phyloP scores from a whole-genome alignment of 2,329 filamentous ascomycete genomes.

The Aspergillus uvarum region DNA sequence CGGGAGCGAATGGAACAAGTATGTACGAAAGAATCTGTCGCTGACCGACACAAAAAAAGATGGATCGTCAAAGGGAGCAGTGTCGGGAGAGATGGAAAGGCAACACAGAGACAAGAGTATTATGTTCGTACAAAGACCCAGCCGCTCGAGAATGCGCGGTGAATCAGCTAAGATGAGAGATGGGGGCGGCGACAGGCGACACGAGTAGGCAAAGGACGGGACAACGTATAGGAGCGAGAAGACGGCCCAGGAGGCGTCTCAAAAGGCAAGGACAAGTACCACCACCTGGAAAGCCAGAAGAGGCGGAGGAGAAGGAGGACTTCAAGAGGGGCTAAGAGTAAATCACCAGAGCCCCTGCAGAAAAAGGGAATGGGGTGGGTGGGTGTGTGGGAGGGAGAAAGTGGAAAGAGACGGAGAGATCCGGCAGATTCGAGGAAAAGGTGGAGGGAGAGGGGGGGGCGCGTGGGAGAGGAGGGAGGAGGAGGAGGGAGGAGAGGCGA shows the following conservation, averaged over 20 bases:
- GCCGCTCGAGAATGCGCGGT: conserved; percentile 21
- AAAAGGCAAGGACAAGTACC: conserved; percentile 10
- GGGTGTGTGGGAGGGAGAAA: neutral
- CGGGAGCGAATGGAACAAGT: conserved; percentile 16
- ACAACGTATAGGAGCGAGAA: conserved; percentile 21
- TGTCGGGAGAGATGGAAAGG: conserved; percentile 3
- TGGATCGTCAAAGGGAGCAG: neutral
- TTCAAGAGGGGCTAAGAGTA: conserved; percentile 9
- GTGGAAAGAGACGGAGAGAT: conserved; percentile 16
- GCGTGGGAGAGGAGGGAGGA: conserved; percentile 11
- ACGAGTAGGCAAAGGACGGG: conserved; percentile 19
- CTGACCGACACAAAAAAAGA: conserved; percentile 3
- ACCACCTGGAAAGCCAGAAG: conserved; percentile 5
- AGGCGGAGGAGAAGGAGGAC: conserved; percentile 8
- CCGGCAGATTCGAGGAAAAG: conserved; percentile 15
- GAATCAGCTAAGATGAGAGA: conserved; percentile 14
- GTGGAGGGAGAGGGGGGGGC: conserved; percentile 13
- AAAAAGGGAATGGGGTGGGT: conserved; percentile 6
- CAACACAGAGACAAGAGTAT: conserved; percentile 12
- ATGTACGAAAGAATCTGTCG: conserved; percentile 12
- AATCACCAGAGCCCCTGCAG: conserved; percentile 12
- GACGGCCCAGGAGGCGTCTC: neutral
- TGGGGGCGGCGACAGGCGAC: conserved; percentile 21
- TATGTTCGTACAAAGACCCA: conserved; percentile 15
- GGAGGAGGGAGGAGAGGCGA: conserved; percentile 15